Percentiles rank a stretch among this genome's conserved stretches.
Conservation (phyloP, 2,329 filamentous ascomycete species). For the Neopestalotiopsis sp. region DNA sequence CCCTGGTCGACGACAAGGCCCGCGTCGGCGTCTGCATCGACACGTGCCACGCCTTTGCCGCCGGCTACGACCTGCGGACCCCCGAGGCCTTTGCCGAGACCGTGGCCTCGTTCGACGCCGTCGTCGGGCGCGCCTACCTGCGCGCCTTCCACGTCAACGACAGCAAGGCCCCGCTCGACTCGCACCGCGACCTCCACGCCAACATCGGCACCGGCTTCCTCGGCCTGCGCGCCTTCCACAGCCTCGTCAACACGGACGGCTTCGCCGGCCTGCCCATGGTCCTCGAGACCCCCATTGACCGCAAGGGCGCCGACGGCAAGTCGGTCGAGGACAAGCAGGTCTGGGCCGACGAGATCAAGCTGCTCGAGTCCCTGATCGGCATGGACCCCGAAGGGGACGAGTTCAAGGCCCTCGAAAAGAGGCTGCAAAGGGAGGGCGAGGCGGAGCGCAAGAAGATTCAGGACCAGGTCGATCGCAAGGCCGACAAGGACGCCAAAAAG, state of each 20-base stretch:
- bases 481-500: conserved; percentile 61
- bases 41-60: conserved; percentile 95
- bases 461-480: conserved; percentile 79
- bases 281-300: conserved; percentile 92
- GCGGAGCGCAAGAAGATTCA: conserved; percentile 76
- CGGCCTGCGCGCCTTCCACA: conserved; percentile 88
- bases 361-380: conserved; percentile 85
- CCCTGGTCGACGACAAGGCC: conserved; percentile 76
- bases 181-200: conserved; percentile 87
- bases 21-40: conserved; percentile 95
- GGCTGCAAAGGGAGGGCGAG: conserved; percentile 70
- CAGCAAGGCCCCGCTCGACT: conserved; percentile 85
- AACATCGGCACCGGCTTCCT: conserved; percentile 97
- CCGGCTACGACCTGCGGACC: conserved; percentile 86
- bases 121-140: conserved; percentile 80
- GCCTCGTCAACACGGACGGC: conserved; percentile 80
- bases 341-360: conserved; percentile 94
- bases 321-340: conserved; percentile 77
- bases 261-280: conserved; percentile 87
- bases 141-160: conserved; percentile 92
- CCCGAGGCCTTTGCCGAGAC: conserved; percentile 75
- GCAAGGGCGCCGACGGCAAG: conserved; percentile 68
- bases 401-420: conserved; percentile 69
- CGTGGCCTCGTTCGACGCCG: conserved; percentile 75
- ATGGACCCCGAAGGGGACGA: conserved; percentile 79